Evolutionary conservation across 2,329 filamentous ascomycete genomes (phyloP), one percentile per base, ranked within the genome.

Genomic region (Colletotrichum sp.): DNA sequence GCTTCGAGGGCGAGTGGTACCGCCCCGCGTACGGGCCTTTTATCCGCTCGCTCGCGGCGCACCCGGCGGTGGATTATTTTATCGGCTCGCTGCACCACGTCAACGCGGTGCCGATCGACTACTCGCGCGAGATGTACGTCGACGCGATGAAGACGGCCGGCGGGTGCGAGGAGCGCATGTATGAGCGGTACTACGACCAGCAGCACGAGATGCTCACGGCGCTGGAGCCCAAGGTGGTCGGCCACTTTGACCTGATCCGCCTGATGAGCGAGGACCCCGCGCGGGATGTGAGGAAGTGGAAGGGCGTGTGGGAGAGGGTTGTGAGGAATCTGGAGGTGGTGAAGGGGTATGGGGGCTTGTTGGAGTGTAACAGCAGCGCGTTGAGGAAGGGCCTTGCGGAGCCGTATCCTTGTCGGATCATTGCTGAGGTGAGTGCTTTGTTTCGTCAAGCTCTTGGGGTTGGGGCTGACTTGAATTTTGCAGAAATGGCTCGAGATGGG

Each of bases 1-100:
- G 95, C 61, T 98, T 99, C 83, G 97, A 99, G 85, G 92, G 92
- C 70, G 97, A 99, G 83, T 99, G 95, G 93, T 97, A 98, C 83
- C 93, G 96, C 8, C 89, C 93, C 0, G 89, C 88, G 5, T 92
- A 93, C 79, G 84, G 84, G 0, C 77, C 86, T 3, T 86, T 94
- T 63, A 93, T 98, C 74, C 81, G 86, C 38, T 79, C 84, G 13
- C 89, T 95, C 5, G 86, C 93, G 26, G 82, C 88, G 8, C 88
- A 91, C 77, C 90, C 95, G 52, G 85, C 86, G 12, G 90, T 98
- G 77, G 96, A 99, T 85, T 95, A 98, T 85, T 98, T 98, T 87
- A 90, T 99, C 82, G 97, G 97, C 74, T 98, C 95, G 2, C 90
- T 99, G 65, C 97, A 99, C 86, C 97, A 99, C 84, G 94, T 96